phyloP scores from a whole-genome alignment of 345 rosid genomes.

The Syzygium aqueum region DNA sequence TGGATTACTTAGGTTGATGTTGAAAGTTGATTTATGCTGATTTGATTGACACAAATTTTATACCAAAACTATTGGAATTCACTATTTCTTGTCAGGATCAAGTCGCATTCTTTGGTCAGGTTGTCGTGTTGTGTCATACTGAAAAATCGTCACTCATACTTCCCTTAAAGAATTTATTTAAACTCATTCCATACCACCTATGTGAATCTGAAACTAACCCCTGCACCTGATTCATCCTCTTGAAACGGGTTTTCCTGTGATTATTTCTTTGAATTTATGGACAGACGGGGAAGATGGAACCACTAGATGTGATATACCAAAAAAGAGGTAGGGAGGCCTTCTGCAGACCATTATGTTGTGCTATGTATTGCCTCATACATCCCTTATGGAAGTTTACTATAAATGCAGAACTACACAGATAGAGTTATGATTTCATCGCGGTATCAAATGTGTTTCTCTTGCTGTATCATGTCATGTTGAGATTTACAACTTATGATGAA shows the following conservation, averaged over 20 bases:
- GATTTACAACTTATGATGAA: neutral
- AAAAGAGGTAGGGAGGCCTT: neutral
- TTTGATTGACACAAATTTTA: neutral
- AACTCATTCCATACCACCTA: neutral
- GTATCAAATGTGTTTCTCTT: neutral
- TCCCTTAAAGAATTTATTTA: neutral
- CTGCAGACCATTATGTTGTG: neutral
- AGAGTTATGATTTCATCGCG: neutral
- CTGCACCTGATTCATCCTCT: neutral
- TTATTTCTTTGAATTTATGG: neutral
- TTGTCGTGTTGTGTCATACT: neutral
- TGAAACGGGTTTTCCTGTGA: neutral
- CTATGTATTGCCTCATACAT: neutral
- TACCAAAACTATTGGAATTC: neutral
- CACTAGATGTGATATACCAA: neutral
- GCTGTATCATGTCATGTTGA: neutral
- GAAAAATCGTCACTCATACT: neutral
- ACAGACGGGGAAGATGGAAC: neutral
- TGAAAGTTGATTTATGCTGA: neutral
- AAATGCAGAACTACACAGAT: neutral
- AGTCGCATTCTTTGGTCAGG: neutral
- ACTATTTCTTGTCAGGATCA: neutral
- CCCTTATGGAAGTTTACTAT: neutral
- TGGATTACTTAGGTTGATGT: neutral
- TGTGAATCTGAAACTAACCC: neutral